Evolutionary conservation across 495 filamentous ascomycete species (phyloP).

Genomic region (Penicillium pancosmium): DNA sequence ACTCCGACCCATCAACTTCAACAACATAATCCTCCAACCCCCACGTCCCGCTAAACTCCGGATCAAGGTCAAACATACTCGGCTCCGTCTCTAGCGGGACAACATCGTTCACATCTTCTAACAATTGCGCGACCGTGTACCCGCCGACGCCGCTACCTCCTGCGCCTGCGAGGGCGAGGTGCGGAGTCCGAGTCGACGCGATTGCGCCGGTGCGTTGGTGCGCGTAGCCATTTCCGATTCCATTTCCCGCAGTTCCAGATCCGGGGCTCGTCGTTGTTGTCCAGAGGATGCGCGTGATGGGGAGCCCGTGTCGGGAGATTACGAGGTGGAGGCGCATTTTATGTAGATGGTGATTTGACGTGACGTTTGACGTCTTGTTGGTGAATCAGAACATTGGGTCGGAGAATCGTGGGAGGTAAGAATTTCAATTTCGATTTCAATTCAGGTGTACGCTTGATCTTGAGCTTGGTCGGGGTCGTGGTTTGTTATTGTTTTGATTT

Average conservation of each 20-base stretch:
- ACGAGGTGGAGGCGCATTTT: constrained; percentile 81
- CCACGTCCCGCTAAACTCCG: constrained; percentile 61
- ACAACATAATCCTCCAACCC: constrained; percentile 93
- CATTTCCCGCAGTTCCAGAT: constrained; percentile 31
- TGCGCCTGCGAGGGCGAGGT: constrained; percentile 50
- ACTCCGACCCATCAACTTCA: constrained; percentile 82
- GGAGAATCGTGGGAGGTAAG: no score
- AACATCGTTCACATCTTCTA: constrained; percentile 81
- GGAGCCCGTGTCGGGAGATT: constrained; percentile 79
- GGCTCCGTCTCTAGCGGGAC: constrained; percentile 77
- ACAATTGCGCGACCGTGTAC: constrained; percentile 75
- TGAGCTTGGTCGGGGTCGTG: no score
- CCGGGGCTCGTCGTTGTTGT: constrained; percentile 40
- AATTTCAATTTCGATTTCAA: no score
- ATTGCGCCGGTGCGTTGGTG: constrained; percentile 28
- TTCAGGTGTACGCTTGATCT: no score
- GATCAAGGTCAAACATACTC: constrained; percentile 39
- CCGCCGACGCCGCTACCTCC: constrained; percentile 21
- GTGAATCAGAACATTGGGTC: constrained; percentile 1
- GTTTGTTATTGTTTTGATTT: no score
- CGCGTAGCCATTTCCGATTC: not conserved
- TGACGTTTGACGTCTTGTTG: not conserved
- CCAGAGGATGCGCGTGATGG: constrained; percentile 78
- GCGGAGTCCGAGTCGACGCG: constrained; percentile 22
- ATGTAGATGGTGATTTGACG: constrained; percentile 13